Base-by-base conservation (phyloP, 176 grass and related monocot species). In the Hordeum marinum region DNA sequence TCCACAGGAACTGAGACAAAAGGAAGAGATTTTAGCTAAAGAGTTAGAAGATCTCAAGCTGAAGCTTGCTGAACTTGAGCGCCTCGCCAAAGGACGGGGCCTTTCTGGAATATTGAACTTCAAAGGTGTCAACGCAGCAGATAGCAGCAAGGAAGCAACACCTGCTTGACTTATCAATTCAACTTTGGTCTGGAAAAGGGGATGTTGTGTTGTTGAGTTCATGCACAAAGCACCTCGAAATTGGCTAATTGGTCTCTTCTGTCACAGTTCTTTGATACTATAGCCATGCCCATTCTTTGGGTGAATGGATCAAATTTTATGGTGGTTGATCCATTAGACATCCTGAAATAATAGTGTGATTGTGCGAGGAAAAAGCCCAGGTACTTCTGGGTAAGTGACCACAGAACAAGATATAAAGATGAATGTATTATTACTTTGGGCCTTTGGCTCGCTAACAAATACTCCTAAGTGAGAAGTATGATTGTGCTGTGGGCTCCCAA, bases 21-120 rank as follows among this genome's bases (percentile, higher is more conserved):
- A 80, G 62, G 89, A 88, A 64, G 94, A 96, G 7, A 90, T 67
- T 71, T 73, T 96, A 58, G 87, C 89, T 63, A 85, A 90, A 89
- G 91, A 96, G 83, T 4, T 93, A 70, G 89, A 93, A 59, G 71
- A 83, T 15, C 84, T 96, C 70, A 96, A 96, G 84, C 4, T 89
- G 84, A 96, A 91, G 80, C 83, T 96, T 3, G 45, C 24, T 78
- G 89, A 96, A 82, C 93, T 96, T 50, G 94, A 96, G 82, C 74
- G 39, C 64, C 91, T 93, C 15, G 91, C 91, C 18, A 87, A 86
- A 81, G 84, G 86, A 35, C 91, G 84, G 66, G 94, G 94, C 36
- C 81, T 96, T 77, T 72, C 91, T 77, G 94, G 94, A 71, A 90
- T 96, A 52, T 68, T 96, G 78, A 91, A 91, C 83, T 84, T 96